Evolutionary conservation across 495 filamentous ascomycete species (phyloP).

Genomic region (Penicillium turbatum): DNA sequence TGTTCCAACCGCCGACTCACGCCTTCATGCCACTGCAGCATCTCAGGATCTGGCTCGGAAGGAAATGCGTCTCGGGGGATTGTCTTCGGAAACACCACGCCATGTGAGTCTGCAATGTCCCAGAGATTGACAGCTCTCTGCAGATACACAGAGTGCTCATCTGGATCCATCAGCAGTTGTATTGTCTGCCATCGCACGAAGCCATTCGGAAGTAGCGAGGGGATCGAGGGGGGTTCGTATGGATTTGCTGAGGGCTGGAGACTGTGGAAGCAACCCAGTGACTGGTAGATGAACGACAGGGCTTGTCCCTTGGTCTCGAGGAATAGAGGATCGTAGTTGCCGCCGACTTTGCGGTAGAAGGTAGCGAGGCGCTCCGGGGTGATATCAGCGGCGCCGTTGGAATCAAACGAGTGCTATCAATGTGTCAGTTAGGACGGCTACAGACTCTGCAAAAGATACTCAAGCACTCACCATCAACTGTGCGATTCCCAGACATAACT

Average conservation of each 20-base stretch:
- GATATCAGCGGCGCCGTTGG: constrained; percentile 59
- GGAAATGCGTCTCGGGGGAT: constrained; percentile 78
- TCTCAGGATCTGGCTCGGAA: constrained; percentile 64
- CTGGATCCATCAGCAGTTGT: constrained; percentile 80
- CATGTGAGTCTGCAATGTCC: constrained; percentile 67
- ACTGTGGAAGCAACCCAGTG: constrained; percentile 80
- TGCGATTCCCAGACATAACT: constrained; percentile 73
- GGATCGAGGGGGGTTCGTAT: constrained; percentile 70
- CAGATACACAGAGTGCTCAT: constrained; percentile 79
- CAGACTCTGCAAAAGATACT: too few relatives aligned
- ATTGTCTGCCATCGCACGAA: constrained; percentile 95
- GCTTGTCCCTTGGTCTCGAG: constrained; percentile 66
- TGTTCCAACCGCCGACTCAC: constrained; percentile 48
- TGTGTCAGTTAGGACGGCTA: constrained; percentile 2
- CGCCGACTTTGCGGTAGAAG: constrained; percentile 86
- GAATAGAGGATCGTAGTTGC: constrained; percentile 87
- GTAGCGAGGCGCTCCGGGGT: constrained; percentile 77
- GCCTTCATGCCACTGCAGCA: constrained; percentile 76
- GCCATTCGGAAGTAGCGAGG: constrained; percentile 74
- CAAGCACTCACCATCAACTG: constrained; percentile 67
- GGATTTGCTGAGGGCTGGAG: constrained; percentile 66
- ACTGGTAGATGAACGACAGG: constrained; percentile 88
- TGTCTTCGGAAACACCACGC: constrained; percentile 69
- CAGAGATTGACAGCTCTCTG: constrained; percentile 76
- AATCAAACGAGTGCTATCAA: constrained; percentile 54